Evolutionary conservation across 2,329 filamentous ascomycete species (phyloP).

Genomic region (Geoglossum cookeanum): DNA sequence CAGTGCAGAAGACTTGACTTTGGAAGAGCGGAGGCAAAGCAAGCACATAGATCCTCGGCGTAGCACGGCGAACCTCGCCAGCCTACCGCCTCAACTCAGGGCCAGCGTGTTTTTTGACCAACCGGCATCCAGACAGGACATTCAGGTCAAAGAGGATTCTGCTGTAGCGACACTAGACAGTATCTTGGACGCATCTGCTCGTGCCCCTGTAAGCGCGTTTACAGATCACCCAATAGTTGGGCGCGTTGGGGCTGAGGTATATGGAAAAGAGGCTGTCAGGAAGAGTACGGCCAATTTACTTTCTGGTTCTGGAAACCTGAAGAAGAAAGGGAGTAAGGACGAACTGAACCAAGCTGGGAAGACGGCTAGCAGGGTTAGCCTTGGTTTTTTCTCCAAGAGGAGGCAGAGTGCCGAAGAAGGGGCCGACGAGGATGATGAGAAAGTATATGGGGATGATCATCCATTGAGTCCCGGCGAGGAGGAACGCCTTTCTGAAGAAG

Average conservation of each 20-base stretch:
- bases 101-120: constrained; percentile 83
- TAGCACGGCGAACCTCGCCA: constrained; percentile 21
- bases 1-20: constrained; percentile 3
- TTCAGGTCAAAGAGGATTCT: constrained; percentile 50
- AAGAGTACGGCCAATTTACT: neutral
- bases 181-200: constrained; percentile 76
- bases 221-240: constrained; percentile 76
- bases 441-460: constrained; percentile 8
- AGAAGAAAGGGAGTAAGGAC: neutral
- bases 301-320: neutral
- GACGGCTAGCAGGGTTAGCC: neutral
- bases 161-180: constrained; percentile 77
- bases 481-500: constrained; percentile 12
- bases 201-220: constrained; percentile 76
- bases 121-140: constrained; percentile 35
- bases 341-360: neutral
- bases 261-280: constrained; percentile 30
- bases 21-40: constrained; percentile 6
- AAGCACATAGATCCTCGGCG: constrained; percentile 7
- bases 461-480: constrained; percentile 15
- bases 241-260: constrained; percentile 54
- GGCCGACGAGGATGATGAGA: neutral
- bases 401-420: constrained; percentile 1
- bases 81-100: constrained; percentile 63
- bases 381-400: neutral